phyloP scores from a whole-genome alignment of 164 flowering plant genomes.

The Tetrastigma voinierianum region DNA sequence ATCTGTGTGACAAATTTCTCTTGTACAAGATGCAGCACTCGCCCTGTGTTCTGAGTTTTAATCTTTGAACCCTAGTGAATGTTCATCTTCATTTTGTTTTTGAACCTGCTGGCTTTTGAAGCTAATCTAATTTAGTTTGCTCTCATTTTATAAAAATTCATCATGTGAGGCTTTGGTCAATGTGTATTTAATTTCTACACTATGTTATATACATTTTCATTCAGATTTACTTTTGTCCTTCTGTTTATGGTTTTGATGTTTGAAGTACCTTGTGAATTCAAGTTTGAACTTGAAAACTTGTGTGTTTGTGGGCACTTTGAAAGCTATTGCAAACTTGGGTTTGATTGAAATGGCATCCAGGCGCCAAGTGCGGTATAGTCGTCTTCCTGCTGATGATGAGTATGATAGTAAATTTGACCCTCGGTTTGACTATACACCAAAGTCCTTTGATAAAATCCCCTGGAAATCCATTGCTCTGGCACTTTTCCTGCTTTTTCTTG shows the following conservation, averaged over 20 bases:
- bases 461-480: slow-evolving; percentile 91
- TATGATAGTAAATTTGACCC: slow-evolving; percentile 41
- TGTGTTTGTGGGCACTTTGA: neutral
- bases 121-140: too few species aligned
- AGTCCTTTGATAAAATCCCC: slow-evolving; percentile 61
- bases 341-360: slow-evolving; percentile 50
- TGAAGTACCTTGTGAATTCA: neutral
- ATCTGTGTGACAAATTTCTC: too few species aligned
- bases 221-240: neutral
- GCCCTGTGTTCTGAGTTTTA: too few species aligned
- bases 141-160: too few species aligned
- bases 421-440: slow-evolving; percentile 77
- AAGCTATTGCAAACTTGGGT: neutral
- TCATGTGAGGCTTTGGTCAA: too few species aligned
- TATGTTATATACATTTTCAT: neutral
- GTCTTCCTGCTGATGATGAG: slow-evolving; percentile 46
- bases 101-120: too few species aligned
- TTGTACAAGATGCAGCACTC: too few species aligned
- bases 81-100: too few species aligned
- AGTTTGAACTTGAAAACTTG: neutral
- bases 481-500: slow-evolving; percentile 68
- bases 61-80: too few species aligned
- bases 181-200: too few species aligned
- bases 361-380: slow-evolving; percentile 51
- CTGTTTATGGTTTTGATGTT: neutral